Percentiles rank a stretch among this genome's conserved stretches.
Evolutionary conservation across 2,329 filamentous ascomycete species (phyloP).

Genomic region (Sphaerulina musiva): DNA sequence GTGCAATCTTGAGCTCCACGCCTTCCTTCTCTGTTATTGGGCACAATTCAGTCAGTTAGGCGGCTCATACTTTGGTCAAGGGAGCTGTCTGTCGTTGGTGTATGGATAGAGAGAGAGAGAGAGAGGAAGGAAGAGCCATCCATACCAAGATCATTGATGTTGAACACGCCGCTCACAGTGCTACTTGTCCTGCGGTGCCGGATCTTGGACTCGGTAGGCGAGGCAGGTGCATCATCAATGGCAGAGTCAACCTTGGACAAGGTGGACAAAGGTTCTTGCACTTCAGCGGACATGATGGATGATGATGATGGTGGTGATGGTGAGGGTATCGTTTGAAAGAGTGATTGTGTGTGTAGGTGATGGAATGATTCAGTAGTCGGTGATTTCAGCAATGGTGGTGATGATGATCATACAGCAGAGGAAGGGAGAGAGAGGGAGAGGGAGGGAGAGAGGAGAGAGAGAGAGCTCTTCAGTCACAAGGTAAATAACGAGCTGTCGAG

Average conservation of each 20-base stretch:
- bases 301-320: neutral
- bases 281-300: constrained; percentile 47
- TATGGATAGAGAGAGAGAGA: neutral
- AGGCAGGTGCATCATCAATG: constrained; percentile 64
- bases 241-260: constrained; percentile 76
- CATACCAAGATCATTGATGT: constrained; percentile 52
- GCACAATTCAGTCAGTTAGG: constrained; percentile 4
- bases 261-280: constrained; percentile 51
- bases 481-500: neutral
- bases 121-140: too few species aligned
- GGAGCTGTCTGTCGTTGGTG: neutral
- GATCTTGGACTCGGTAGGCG: constrained; percentile 60
- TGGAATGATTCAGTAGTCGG: too few species aligned
- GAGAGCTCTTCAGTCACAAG: too few species aligned
- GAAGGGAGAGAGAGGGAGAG: too few species aligned
- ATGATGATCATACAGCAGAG: neutral
- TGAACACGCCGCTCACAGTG: constrained; percentile 64
- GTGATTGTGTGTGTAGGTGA: neutral
- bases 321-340: neutral
- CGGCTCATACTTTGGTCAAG: too few species aligned
- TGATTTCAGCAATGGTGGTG: neutral
- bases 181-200: constrained; percentile 66
- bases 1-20: constrained; percentile 64
- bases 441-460: neutral
- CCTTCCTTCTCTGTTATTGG: constrained; percentile 59